Conservation (phyloP, 177 flowering plant genomes). For the Vitis hybrid region DNA sequence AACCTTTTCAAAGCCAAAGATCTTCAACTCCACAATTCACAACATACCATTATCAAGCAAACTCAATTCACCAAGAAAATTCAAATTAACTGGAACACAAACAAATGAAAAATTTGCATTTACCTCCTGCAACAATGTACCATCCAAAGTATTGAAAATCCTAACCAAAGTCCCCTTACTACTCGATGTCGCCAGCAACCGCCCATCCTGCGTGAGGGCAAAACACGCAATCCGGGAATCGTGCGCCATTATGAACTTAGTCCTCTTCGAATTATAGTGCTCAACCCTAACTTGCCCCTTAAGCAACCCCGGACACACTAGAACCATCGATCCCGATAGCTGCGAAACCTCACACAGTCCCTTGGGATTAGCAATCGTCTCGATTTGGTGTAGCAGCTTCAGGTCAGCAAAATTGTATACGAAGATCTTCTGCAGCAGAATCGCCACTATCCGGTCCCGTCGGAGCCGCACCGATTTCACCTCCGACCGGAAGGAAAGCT, state of each 20-base stretch:
- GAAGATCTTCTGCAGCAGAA: constrained; percentile 51
- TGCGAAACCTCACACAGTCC: constrained; percentile 69
- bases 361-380: constrained; percentile 61
- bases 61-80: too few species aligned
- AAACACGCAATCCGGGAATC: constrained; percentile 61
- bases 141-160: constrained; percentile 56
- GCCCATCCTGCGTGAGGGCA: constrained; percentile 62
- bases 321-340: constrained; percentile 38
- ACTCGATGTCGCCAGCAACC: constrained; percentile 64
- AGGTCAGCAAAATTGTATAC: constrained; percentile 60
- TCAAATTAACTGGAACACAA: neutral
- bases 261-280: constrained; percentile 54
- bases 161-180: constrained; percentile 68
- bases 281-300: constrained; percentile 81
- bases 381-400: constrained; percentile 64
- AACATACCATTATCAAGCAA: too few species aligned
- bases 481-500: constrained; percentile 58
- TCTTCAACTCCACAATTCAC: too few species aligned
- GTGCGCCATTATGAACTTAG: constrained; percentile 62
- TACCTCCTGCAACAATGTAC: constrained; percentile 70
- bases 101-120: neutral
- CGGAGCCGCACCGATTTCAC: constrained; percentile 57
- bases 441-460: constrained; percentile 57
- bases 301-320: constrained; percentile 61
- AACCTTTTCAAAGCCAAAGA: too few species aligned